phyloP scores from a whole-genome alignment of 495 filamentous ascomycete genomes.

The Polyplosphaeria fusca region DNA sequence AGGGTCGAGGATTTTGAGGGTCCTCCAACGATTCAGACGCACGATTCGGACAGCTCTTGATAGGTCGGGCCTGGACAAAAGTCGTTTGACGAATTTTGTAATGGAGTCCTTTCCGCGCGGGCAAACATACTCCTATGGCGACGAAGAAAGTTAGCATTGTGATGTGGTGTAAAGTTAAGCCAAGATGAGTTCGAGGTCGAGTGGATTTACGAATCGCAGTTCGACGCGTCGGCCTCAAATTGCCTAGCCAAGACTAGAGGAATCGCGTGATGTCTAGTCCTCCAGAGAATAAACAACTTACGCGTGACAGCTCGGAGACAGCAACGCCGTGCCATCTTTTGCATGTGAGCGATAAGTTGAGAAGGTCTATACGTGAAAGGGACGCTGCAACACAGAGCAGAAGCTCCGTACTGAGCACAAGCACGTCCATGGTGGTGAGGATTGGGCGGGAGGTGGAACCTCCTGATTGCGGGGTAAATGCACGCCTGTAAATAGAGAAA shows the following conservation, averaged over 20 bases:
- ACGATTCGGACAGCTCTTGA: background rate
- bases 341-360: slow-evolving; percentile 3
- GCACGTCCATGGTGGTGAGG: background rate
- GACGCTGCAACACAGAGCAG: background rate
- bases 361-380: background rate
- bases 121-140: too few relatives aligned
- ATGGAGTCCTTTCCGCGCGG: background rate
- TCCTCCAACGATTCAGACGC: background rate
- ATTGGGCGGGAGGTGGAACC: too few relatives aligned
- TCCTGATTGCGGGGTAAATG: too few relatives aligned
- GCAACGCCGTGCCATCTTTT: background rate
- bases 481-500: too few relatives aligned
- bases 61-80: background rate
- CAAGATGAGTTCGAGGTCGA: too few relatives aligned
- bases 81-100: background rate
- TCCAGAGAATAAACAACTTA: too few relatives aligned
- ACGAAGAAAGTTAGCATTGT: too few relatives aligned
- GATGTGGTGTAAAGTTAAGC: too few relatives aligned
- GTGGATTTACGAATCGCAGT: too few relatives aligned
- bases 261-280: too few relatives aligned
- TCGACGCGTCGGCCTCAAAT: too few relatives aligned
- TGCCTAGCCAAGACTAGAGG: too few relatives aligned
- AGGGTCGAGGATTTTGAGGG: background rate
- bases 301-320: slow-evolving; percentile 1
- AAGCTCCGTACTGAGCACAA: slow-evolving; percentile 1